Evolutionary conservation across 2,329 filamentous ascomycete genomes (phyloP).

Genomic region (Nakataea oryzae): DNA sequence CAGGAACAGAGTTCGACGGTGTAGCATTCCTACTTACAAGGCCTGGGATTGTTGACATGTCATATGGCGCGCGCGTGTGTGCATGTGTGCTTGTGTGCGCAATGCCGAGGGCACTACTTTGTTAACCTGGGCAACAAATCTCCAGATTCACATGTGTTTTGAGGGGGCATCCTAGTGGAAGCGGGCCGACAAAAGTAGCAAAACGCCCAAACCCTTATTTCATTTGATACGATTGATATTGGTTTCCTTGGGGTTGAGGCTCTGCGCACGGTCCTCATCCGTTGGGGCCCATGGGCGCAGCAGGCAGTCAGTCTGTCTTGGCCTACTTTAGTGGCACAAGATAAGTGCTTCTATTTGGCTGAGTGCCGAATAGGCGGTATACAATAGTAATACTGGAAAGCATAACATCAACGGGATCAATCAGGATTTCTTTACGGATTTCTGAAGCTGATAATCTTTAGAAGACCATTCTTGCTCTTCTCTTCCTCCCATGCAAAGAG

Average conservation of each 20-base stretch:
- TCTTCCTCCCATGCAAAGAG: not conserved
- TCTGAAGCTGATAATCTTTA: not conserved
- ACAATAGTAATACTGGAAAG: too few species aligned
- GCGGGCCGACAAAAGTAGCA: not conserved
- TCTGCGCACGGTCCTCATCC: not conserved
- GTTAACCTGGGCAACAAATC: not conserved
- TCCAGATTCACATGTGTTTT: not conserved
- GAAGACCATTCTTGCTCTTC: not conserved
- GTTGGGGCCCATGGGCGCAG: too few species aligned
- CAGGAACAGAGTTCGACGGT: not conserved
- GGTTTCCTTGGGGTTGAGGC: not conserved
- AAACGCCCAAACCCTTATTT: not conserved
- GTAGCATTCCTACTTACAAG: not conserved
- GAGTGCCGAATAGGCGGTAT: too few species aligned
- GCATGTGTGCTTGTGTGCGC: too few species aligned
- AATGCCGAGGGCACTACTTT: not conserved
- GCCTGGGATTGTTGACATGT: not conserved
- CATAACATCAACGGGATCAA: too few species aligned
- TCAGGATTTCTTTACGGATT: not conserved
- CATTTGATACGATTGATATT: not conserved
- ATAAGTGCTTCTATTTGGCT: too few species aligned
- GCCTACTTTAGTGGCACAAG: too few species aligned
- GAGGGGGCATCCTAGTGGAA: not conserved
- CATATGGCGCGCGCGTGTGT: too few species aligned
- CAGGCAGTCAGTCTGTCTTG: too few species aligned